Base-by-base conservation (phyloP, 352 stramenopile genomes). In the Phytopythium cucurbitacearum region DNA sequence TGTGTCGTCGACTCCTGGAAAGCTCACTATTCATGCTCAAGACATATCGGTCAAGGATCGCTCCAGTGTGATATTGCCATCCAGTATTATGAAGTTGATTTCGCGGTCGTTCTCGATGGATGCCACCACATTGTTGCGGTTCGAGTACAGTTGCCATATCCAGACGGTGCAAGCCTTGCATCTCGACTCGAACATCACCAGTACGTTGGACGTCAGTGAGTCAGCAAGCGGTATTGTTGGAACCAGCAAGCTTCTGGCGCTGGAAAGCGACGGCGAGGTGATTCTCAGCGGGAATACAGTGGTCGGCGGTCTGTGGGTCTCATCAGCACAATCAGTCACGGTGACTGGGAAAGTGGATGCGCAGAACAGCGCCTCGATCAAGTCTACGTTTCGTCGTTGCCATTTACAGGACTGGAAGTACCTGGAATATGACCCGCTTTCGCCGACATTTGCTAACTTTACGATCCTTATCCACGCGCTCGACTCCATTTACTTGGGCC, bases 231-330 rank as follows among this genome's bases (percentile, higher is more conserved):
- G 37, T 7, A 21, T 39, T 7, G 37, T 37, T 16, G 48, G 48
- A 8, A 54, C 39, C 37, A 67, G 32, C 48, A 74, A 76, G 46
- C 67, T 70, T 34, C 57, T 89, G n/a, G 53, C 59, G 3, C 39
- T 90, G 3, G 40, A 80, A n/a, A 88, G 82, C 58, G 62, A 65
- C 5, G 65, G 65, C 2, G 72, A 89, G 48, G 57, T 89, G 32
- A 71, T 76, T 7, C 40, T 92, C 13, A 71, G 72, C 32, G 76
- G 79, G 21, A 34, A 62, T 4, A 67, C 88, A 9, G 40, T 60
- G 13, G 77, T 88, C 5, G 75, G 77, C 5, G 64, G 63, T 0
- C 43, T 92, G 10, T 85, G 60, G 12, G 59, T 87, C 34, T 69
- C 65, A 9, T 81, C 81, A 0, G 64, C 74, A 11, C 64, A 69